phyloP scores from a whole-genome alignment of 805 yeast species.

The Nakazawaea laoshanensis region DNA sequence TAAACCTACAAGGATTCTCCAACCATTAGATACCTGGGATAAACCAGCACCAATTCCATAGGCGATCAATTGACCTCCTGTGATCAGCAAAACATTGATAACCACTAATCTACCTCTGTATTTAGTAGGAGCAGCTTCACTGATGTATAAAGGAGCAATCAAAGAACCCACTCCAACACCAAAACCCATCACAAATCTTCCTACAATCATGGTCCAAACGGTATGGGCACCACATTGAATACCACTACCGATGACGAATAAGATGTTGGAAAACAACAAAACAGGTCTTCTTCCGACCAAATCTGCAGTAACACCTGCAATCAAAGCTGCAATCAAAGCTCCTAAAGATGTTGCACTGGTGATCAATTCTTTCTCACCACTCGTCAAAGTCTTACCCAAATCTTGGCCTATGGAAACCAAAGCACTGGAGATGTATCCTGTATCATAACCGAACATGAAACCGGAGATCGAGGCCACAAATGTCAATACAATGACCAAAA shows the following conservation, averaged over 20 bases:
- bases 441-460: slow-evolving; percentile 95
- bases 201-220: slow-evolving; percentile 88
- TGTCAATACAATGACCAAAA: slow-evolving; percentile 60
- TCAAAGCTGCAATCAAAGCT: slow-evolving; percentile 70
- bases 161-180: slow-evolving; percentile 95
- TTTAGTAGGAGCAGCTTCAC: slow-evolving; percentile 87
- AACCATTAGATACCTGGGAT: slow-evolving; percentile 65
- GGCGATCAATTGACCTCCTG: slow-evolving; percentile 93
- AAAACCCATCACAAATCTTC: slow-evolving; percentile 89
- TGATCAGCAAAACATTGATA: slow-evolving; percentile 79
- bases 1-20: slow-evolving; percentile 89
- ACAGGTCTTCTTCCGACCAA: slow-evolving; percentile 78
- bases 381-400: slow-evolving; percentile 50
- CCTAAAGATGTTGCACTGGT: slow-evolving; percentile 95
- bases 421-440: slow-evolving; percentile 94
- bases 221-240: slow-evolving; percentile 75
- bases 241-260: slow-evolving; percentile 79
- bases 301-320: slow-evolving; percentile 82
- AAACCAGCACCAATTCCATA: slow-evolving; percentile 92
- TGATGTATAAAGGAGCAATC: slow-evolving; percentile 87
- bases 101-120: slow-evolving; percentile 90
- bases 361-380: slow-evolving; percentile 81
- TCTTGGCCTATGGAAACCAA: slow-evolving; percentile 79
- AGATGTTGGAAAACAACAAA: slow-evolving; percentile 69
- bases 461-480: slow-evolving; percentile 85